Conservation (phyloP, 257 asterid genomes). For the Petunia axillaris region DNA sequence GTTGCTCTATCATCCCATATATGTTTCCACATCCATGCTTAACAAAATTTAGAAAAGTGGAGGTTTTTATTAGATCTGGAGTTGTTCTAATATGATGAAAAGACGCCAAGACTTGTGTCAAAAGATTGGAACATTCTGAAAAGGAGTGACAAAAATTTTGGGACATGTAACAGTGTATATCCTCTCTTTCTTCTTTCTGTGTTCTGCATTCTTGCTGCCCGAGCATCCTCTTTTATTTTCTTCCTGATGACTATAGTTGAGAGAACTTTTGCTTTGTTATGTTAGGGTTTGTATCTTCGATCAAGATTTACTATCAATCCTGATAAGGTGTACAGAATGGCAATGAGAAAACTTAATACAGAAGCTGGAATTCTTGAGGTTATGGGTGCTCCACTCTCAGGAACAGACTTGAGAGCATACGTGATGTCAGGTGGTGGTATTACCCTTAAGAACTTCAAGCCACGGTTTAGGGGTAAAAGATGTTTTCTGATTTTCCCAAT, state of each 20-base stretch:
- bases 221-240: slow-evolving; percentile 17
- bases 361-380: slow-evolving; percentile 96
- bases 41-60: too few relatives aligned
- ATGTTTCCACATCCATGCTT: too few relatives aligned
- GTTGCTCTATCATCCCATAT: too few relatives aligned
- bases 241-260: neutral
- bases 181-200: neutral
- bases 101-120: too few relatives aligned
- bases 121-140: too few relatives aligned
- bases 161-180: too few relatives aligned
- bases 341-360: slow-evolving; percentile 75
- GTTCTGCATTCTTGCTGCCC: slow-evolving; percentile 1
- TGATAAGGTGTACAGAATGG: slow-evolving; percentile 60
- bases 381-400: slow-evolving; percentile 98
- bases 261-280: slow-evolving; percentile 14
- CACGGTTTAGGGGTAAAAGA: slow-evolving; percentile 75
- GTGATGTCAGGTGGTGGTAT: slow-evolving; percentile 99
- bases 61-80: too few relatives aligned
- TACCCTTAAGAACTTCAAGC: slow-evolving; percentile 65
- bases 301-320: slow-evolving; percentile 61
- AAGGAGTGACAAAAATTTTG: too few relatives aligned
- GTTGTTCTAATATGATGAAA: too few relatives aligned
- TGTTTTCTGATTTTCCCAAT: slow-evolving; percentile 98
- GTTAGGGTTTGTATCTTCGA: slow-evolving; percentile 56
- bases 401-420: slow-evolving; percentile 93